phyloP scores from a whole-genome alignment of 768 basidiomycete species.

The Trametes cinnabarina region DNA sequence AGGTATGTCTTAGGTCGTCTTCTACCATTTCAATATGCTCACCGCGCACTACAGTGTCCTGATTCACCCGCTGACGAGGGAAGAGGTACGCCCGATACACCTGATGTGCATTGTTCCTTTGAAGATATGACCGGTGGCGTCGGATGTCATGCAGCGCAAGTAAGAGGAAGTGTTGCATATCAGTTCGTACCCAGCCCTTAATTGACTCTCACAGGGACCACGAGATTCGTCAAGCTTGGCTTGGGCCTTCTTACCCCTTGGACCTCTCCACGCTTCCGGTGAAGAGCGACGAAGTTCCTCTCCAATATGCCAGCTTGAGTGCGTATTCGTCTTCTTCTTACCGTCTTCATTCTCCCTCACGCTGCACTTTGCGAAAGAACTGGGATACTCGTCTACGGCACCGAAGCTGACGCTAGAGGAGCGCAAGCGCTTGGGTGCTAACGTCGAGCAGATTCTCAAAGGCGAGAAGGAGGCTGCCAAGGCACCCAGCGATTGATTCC shows the following conservation, averaged over 20 bases:
- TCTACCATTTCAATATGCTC: background rate
- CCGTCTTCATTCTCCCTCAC: no score
- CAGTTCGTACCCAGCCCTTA: background rate
- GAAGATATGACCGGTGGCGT: background rate
- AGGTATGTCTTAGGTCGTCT: conserved; percentile 44
- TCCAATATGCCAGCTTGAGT: conserved; percentile 58
- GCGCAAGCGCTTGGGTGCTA: conserved; percentile 56
- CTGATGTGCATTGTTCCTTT: background rate
- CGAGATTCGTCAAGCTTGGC: conserved; percentile 67
- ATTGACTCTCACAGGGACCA: conserved; percentile 52
- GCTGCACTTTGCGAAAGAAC: conserved; percentile 41
- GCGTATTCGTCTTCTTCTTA: background rate
- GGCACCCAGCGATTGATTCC: conserved; percentile 42
- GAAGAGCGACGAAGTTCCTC: conserved; percentile 51
- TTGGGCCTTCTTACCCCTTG: conserved; percentile 67
- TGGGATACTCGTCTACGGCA: conserved; percentile 63
- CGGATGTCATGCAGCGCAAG: conserved; percentile 41
- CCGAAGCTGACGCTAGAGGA: conserved; percentile 57
- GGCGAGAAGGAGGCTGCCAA: conserved; percentile 68
- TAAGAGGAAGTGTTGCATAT: conserved; percentile 29
- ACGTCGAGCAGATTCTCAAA: conserved; percentile 56
- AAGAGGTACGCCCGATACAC: conserved; percentile 47
- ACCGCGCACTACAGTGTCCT: conserved; percentile 49
- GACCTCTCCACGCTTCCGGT: conserved; percentile 58
- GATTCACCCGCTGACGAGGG: conserved; percentile 71